Percentiles rank a stretch among this genome's conserved stretches.
Evolutionary conservation across 495 filamentous ascomycete genomes (phyloP).

Genomic region (Parachaetomium inaequale): DNA sequence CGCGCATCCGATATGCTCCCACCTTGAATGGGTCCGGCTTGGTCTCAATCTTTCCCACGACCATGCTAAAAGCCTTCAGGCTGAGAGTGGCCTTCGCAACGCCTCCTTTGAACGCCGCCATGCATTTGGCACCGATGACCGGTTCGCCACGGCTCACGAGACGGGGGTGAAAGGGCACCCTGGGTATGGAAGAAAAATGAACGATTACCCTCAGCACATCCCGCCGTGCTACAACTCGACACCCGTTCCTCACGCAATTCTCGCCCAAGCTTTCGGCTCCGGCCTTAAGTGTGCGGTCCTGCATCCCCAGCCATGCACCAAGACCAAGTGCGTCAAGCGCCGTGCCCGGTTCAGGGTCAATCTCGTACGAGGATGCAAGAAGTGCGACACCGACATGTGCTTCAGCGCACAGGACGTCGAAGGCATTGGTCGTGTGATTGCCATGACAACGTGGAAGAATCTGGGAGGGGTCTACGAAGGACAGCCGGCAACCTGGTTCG

Average conservation of each 20-base stretch:
- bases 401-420: neutral
- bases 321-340: neutral
- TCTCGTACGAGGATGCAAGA: neutral
- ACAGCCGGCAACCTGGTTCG: neutral
- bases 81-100: no score
- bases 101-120: no score
- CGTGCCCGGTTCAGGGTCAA: neutral
- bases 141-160: no score
- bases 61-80: no score
- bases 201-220: neutral
- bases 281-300: neutral
- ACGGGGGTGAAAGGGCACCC: no score
- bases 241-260: neutral
- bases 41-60: neutral
- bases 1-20: neutral
- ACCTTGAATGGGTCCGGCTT: neutral
- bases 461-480: conserved; percentile 1
- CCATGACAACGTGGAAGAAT: conserved; percentile 3
- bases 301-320: neutral
- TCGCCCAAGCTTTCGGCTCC: neutral
- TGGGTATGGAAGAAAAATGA: no score
- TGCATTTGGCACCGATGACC: no score
- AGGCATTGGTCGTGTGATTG: neutral
- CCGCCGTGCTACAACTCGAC: conserved; percentile 1
- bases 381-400: neutral